phyloP scores from a whole-genome alignment of 2,329 filamentous ascomycete genomes.

The Cladosporium sp. region DNA sequence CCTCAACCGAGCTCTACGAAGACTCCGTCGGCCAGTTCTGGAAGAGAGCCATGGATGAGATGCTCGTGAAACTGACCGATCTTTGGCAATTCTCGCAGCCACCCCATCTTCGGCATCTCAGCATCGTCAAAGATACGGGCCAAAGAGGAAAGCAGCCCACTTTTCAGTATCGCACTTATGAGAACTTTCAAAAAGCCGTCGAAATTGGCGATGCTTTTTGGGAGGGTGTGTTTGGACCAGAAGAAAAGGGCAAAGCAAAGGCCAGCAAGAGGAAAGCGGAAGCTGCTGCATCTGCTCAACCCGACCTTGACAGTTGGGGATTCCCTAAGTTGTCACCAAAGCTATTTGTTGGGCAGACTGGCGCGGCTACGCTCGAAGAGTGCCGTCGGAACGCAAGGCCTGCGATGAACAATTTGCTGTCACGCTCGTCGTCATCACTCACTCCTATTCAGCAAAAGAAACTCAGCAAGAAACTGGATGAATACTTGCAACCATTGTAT shows the following conservation, averaged over 20 bases:
- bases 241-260: conserved; percentile 29
- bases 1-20: conserved; percentile 39
- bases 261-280: conserved; percentile 8
- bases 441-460: no score
- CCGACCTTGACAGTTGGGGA: conserved; percentile 44
- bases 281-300: conserved; percentile 3
- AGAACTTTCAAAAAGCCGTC: conserved; percentile 50
- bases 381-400: conserved; percentile 20
- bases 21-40: conserved; percentile 46
- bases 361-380: conserved; percentile 41
- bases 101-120: conserved; percentile 51
- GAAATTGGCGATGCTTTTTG: conserved; percentile 46
- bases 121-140: conserved; percentile 51
- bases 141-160: conserved; percentile 43
- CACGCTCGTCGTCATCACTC: no score
- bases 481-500: no score
- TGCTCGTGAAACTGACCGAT: conserved; percentile 49
- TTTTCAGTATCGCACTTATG: conserved; percentile 52
- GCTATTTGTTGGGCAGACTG: conserved; percentile 36
- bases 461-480: no score
- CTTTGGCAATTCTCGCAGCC: conserved; percentile 57
- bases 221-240: conserved; percentile 44
- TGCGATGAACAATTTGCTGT: no score
- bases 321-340: conserved; percentile 36
- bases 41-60: conserved; percentile 50